Percentiles rank a stretch among this genome's conserved stretches.
phyloP scores from a whole-genome alignment of 441 rosid species.

The Flueggea neowawraea region DNA sequence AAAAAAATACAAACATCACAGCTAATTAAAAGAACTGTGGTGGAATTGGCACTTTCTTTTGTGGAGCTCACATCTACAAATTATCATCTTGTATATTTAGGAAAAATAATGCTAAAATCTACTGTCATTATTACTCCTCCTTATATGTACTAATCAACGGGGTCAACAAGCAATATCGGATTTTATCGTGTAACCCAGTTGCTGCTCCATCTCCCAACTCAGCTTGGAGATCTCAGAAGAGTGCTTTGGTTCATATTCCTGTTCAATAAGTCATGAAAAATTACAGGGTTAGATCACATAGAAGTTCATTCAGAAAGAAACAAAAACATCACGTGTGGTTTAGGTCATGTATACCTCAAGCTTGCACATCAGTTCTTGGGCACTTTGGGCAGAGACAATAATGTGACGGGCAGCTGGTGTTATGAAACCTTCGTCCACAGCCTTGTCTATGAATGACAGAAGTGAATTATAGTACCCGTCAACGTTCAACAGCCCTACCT shows the following conservation, averaged over 20 bases:
- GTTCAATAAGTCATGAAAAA: not conserved
- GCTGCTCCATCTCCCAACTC: slow-evolving; percentile 80
- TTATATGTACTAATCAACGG: not conserved
- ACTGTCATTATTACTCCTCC: slow-evolving; percentile 19
- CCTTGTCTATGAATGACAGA: slow-evolving; percentile 82
- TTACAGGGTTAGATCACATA: too few species aligned
- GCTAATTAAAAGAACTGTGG: slow-evolving; percentile 21
- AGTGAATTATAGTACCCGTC: slow-evolving; percentile 92
- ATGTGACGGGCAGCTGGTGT: slow-evolving; percentile 80
- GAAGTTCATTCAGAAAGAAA: too few species aligned
- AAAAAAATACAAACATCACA: slow-evolving; percentile 18
- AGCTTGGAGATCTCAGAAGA: slow-evolving; percentile 70
- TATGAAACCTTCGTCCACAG: slow-evolving; percentile 93
- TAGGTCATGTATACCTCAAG: slow-evolving; percentile 54
- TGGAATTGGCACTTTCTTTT: not conserved
- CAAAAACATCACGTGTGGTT: not conserved
- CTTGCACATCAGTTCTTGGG: slow-evolving; percentile 76
- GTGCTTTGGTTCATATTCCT: slow-evolving; percentile 86
- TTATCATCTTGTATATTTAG: not conserved
- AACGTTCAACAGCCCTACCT: slow-evolving; percentile 90
- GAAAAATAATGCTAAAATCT: slow-evolving; percentile 14
- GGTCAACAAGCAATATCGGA: slow-evolving; percentile 54
- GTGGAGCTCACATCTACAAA: not conserved
- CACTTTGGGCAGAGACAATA: slow-evolving; percentile 78
- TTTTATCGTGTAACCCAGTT: slow-evolving; percentile 47